Evolutionary conservation across 2,329 filamentous ascomycete species (phyloP), one percentile per base, ranked within the genome.

Genomic region (Fusarium virguliforme): DNA sequence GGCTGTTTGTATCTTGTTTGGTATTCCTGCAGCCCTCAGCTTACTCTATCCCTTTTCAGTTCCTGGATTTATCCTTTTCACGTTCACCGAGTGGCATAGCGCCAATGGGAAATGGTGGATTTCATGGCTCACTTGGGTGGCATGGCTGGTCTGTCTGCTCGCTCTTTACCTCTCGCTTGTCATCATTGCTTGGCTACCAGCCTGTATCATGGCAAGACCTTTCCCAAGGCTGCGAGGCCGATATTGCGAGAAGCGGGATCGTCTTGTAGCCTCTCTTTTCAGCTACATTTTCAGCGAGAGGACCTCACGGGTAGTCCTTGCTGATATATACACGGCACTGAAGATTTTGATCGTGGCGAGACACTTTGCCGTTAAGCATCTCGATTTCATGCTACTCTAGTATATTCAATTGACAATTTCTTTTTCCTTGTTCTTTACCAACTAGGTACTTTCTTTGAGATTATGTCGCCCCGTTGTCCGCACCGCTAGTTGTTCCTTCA

Each of bases 81-180:
- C 22, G 4, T 57, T 57, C 12, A 32, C 24, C 18, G 54, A 57
- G 24, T 28, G 24, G 18, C 54, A 57, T 22, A 57, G 54, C 10
- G 28, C 22, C 6, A 57, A 41, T 18, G 54, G 54, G 8, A 43
- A 32, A 43, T 57, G 54, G 54, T 30, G 13, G 3, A 30, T 57
- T 24, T 32, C 38, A 41, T 57, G 37, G 54, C 26, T 57, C 26
- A 43, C 54, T 37, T 57, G 34, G 53, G 10, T 55, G 13, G 53
- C 22, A 26, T 55, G 53, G n/a, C n/a, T 46, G 38, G 10, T 46
- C 30, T 37, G 10, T 15, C 26, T 50, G n/a, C 15, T 8, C 8
- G 28, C 9, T 32, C 26, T 12, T 9, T 18, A 30, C 28, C 46
- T 50, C 26, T 12, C 9, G 4, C n/a, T 32, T 7, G 28, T 30